These are phyloP conservation scores for Pythium inflatum DNA, from an alignment of 352 stramenopile species.

Conservation along the genomic window DNA sequence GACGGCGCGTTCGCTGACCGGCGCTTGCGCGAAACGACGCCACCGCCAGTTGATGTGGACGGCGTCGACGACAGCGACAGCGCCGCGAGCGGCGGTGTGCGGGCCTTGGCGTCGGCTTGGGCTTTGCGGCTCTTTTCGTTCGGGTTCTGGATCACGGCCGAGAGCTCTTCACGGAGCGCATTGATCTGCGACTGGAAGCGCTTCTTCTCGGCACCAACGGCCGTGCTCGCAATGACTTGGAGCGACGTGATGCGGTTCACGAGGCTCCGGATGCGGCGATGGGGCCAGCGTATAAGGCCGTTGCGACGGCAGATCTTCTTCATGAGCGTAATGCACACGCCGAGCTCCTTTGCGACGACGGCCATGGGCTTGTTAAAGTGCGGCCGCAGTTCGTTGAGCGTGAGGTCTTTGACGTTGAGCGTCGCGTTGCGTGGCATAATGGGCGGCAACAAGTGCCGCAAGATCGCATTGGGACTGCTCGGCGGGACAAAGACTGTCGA, in stretches of 20 bases:
- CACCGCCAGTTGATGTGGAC: not conserved
- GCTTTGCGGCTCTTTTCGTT: slow-evolving; percentile 86
- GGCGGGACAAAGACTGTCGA: slow-evolving; percentile 42
- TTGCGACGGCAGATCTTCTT: slow-evolving; percentile 89
- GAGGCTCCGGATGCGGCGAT: slow-evolving; percentile 79
- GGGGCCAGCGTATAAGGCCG: slow-evolving; percentile 79
- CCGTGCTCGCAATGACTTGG: slow-evolving; percentile 62
- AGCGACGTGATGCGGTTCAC: slow-evolving; percentile 83
- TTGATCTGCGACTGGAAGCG: slow-evolving; percentile 70
- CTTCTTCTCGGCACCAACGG: slow-evolving; percentile 54
- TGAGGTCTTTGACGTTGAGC: slow-evolving; percentile 74
- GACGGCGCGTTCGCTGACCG: not conserved
- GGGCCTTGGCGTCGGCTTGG: slow-evolving; percentile 57
- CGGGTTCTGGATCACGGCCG: slow-evolving; percentile 80
- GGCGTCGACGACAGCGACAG: not conserved
- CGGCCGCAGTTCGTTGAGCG: slow-evolving; percentile 77
- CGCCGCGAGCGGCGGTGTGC: slow-evolving; percentile 29
- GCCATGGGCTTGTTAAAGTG: slow-evolving; percentile 89
- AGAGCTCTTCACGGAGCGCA: slow-evolving; percentile 66
- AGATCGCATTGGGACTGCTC: slow-evolving; percentile 42
- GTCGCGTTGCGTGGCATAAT: slow-evolving; percentile 32
- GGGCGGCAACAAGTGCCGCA: slow-evolving; percentile 52
- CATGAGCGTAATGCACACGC: slow-evolving; percentile 86
- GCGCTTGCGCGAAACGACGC: slow-evolving; percentile 15
- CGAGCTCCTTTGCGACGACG: slow-evolving; percentile 78